These are phyloP conservation scores for Claviceps sp. DNA, from an alignment of 2,329 filamentous ascomycete genomes.

Conservation along the genomic window DNA sequence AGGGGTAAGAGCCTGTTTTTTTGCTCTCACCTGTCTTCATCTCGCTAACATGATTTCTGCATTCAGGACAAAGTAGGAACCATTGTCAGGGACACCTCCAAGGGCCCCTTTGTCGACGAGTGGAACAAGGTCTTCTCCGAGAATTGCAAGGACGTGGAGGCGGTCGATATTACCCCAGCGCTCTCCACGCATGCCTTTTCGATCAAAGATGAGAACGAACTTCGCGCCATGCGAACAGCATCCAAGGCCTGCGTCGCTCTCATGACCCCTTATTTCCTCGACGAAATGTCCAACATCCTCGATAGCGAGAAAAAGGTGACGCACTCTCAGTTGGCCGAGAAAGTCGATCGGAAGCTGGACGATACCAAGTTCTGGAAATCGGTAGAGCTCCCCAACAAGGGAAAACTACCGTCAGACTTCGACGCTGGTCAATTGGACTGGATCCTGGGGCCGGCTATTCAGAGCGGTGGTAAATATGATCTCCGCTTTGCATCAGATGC, in stretches of 20 bases:
- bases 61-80: constrained; percentile 76
- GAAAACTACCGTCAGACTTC: constrained; percentile 75
- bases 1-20: constrained; percentile 46
- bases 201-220: constrained; percentile 87
- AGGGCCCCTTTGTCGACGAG: constrained; percentile 85
- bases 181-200: constrained; percentile 76
- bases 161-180: constrained; percentile 73
- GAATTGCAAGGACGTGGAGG: constrained; percentile 72
- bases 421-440: constrained; percentile 85
- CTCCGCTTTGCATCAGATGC: constrained; percentile 66
- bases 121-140: constrained; percentile 78
- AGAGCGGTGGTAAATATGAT: constrained; percentile 93
- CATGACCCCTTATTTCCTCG: constrained; percentile 93
- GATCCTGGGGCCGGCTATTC: constrained; percentile 79
- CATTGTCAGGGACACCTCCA: constrained; percentile 69
- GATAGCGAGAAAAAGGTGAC: constrained; percentile 97
- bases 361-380: constrained; percentile 88
- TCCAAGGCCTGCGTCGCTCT: constrained; percentile 88
- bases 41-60: neutral
- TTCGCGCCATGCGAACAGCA: constrained; percentile 86
- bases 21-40: neutral
- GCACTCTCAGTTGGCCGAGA: constrained; percentile 72
- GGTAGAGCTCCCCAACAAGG: constrained; percentile 52
- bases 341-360: constrained; percentile 83
- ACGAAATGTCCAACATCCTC: constrained; percentile 93